Evolutionary conservation across 192 early-diverging fungal genomes (phyloP).

Genomic region (Geranomyces michiganensis): DNA sequence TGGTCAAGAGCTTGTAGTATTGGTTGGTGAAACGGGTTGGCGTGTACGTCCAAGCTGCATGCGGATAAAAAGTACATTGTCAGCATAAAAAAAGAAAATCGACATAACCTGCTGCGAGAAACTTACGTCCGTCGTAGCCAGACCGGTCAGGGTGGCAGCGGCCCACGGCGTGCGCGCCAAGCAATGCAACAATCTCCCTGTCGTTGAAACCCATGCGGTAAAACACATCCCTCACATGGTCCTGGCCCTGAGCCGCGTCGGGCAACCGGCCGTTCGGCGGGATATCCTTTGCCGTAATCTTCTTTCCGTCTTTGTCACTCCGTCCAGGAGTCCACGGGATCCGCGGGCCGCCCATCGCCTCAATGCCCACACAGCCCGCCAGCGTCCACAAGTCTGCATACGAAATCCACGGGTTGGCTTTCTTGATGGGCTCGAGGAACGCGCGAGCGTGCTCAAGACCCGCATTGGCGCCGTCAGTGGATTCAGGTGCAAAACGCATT

Average conservation of each 20-base stretch:
- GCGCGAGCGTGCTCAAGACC: conserved; percentile 53
- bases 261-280: conserved; percentile 73
- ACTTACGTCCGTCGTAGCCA: conserved; percentile 62
- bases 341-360: conserved; percentile 70
- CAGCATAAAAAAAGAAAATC: not conserved
- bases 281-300: conserved; percentile 39
- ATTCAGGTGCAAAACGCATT: conserved; percentile 68
- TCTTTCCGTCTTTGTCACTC: conserved; percentile 55
- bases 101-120: not conserved
- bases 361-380: conserved; percentile 69
- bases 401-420: conserved; percentile 61
- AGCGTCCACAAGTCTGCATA: conserved; percentile 81
- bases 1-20: conserved; percentile 69
- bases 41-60: conserved; percentile 77
- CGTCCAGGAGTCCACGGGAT: conserved; percentile 67
- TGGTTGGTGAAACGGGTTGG: conserved; percentile 90
- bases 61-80: too few relatives aligned
- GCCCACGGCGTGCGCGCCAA: conserved; percentile 69
- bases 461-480: conserved; percentile 69
- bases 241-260: conserved; percentile 59
- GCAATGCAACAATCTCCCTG: conserved; percentile 69
- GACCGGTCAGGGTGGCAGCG: conserved; percentile 65
- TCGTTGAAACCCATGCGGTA: conserved; percentile 64
- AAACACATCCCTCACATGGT: conserved; percentile 65
- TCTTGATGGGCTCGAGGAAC: conserved; percentile 67